Base-by-base conservation (phyloP, 2,329 filamentous ascomycete species). In the Phaeosphaeriaceae sp. region DNA sequence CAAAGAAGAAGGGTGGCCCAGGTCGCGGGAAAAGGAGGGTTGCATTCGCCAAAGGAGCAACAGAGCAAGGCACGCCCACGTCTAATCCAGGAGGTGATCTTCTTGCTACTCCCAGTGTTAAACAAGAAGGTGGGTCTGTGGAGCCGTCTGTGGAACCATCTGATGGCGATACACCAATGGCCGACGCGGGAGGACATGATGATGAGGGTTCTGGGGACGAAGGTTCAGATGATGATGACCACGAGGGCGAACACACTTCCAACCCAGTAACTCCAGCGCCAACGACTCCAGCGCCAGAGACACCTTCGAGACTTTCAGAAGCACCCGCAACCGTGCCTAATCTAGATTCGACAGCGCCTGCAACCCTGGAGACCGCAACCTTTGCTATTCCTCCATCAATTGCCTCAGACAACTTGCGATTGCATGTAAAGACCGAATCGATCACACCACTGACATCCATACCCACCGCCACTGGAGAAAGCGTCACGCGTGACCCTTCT, bases 21-120 rank as follows among this genome's bases (percentile, higher is more conserved):
- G 90, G 90, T 6, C 84, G 91, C 54, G 90, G 90, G 54, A 93
- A 88, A 80, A 89, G 87, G 74, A 90, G 87, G 70, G 83, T 86
- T 34, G 81, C 81, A 53, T 85, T 86, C 78, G 62, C 68, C 32
- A 77, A 77, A 61, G 77, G 79, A 78, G 77, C 72, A 21, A 49
- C 59, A 37, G 64, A 67, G 15, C 61, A 68, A 50, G 62, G 55
- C 20, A 65, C 63, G 13, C 64, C 67, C 12, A 52, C 56, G 30
- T 59, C 70, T 28, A 54, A 32, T 34, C 42, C 54, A 30, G 60
- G 61, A 30, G 57, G 56, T 34, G 64, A 67, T 26, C 17, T 61
- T 15, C 66, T 69, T 39, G 57, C 60, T 11, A 55, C 66, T 12
- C 61, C 67, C 9, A 53, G 51, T n/a, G 29, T 67, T 29, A 73